phyloP scores from a whole-genome alignment of 306 rosid genomes.

The Vigna mungo region DNA sequence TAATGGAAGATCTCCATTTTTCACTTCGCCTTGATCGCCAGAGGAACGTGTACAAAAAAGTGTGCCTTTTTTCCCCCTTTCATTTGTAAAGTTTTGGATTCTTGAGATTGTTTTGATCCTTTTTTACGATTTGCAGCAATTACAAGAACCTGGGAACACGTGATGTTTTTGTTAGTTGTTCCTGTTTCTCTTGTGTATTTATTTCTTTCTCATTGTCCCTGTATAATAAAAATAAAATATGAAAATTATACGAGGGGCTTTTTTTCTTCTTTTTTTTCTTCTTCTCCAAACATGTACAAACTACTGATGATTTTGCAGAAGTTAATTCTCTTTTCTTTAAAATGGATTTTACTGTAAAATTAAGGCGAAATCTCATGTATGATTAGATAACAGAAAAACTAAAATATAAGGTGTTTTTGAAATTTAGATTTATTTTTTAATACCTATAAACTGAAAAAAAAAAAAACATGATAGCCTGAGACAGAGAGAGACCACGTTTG shows the following conservation, averaged over 20 bases:
- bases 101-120: constrained; percentile 14
- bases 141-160: neutral
- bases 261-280: neutral
- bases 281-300: neutral
- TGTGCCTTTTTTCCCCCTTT: neutral
- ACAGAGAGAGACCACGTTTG: no score
- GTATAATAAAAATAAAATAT: neutral
- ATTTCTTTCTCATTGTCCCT: neutral
- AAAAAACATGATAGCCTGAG: no score
- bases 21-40: neutral
- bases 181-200: neutral
- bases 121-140: neutral
- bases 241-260: no score
- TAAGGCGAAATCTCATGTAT: no score
- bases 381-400: no score
- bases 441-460: no score
- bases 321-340: no score
- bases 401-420: no score
- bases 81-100: constrained; percentile 10
- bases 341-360: no score
- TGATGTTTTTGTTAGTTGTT: constrained; percentile 22
- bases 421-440: no score
- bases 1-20: constrained; percentile 32
- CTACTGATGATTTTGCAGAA: no score
- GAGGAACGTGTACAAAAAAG: neutral